These are phyloP conservation scores for Trichoderma breve DNA, from an alignment of 2,329 filamentous ascomycete genomes.

Conservation along the genomic window DNA sequence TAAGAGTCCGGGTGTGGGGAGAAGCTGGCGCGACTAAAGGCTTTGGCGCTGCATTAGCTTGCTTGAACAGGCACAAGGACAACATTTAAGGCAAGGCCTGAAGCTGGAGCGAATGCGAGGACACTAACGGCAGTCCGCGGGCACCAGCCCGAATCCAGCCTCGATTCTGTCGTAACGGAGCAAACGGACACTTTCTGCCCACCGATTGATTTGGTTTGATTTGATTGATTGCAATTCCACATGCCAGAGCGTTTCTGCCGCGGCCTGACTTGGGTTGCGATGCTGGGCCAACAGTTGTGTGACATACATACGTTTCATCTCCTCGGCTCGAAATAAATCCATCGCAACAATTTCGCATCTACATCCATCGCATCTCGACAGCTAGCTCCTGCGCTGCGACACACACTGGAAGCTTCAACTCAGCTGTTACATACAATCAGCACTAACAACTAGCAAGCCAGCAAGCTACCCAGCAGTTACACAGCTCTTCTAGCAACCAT, in stretches of 20 bases:
- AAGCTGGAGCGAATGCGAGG: background rate
- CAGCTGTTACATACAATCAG: background rate
- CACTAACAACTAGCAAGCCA: background rate
- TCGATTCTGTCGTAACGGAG: background rate
- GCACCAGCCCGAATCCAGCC: background rate
- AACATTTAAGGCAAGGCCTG: background rate
- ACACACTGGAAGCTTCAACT: background rate
- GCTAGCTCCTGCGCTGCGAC: background rate
- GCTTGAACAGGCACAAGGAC: background rate
- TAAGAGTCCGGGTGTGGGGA: background rate
- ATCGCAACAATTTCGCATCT: background rate
- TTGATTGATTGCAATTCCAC: background rate
- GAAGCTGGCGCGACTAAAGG: background rate
- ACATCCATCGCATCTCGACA: background rate
- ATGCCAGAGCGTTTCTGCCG: background rate
- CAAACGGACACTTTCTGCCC: background rate
- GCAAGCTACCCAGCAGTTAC: background rate
- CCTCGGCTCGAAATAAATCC: background rate
- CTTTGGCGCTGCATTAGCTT: background rate
- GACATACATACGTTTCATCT: background rate
- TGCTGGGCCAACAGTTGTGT: background rate
- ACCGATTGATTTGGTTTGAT: background rate
- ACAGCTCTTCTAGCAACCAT: conserved; percentile 32
- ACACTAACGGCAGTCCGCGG: background rate
- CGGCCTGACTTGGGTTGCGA: background rate